These are phyloP conservation scores for Cornus florida DNA, from an alignment of 148 eudicot species.

Conservation along the genomic window DNA sequence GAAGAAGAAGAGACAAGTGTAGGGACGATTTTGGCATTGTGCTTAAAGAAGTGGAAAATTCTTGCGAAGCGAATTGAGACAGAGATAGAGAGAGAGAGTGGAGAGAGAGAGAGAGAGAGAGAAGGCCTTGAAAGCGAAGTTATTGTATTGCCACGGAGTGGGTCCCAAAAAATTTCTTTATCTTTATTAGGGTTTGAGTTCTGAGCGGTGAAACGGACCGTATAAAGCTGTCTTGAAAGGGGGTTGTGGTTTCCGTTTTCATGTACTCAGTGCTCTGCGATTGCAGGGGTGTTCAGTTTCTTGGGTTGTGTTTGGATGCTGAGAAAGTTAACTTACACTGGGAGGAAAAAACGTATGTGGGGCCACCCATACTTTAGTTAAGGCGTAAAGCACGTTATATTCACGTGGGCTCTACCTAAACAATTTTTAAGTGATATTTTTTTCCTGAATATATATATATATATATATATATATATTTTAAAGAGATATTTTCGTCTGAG, in stretches of 20 bases:
- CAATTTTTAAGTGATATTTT: neutral
- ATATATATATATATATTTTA: too few species aligned
- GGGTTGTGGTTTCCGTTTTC: neutral
- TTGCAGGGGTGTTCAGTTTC: neutral
- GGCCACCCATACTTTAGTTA: neutral
- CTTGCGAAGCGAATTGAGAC: neutral
- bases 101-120: neutral
- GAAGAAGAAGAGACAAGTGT: neutral
- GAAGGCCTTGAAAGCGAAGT: conserved; percentile 5
- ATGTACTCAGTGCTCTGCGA: neutral
- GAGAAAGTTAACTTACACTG: neutral
- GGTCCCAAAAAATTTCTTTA: neutral
- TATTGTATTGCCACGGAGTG: neutral
- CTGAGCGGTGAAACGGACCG: neutral
- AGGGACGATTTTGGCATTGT: conserved; percentile 3
- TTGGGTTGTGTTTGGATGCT: neutral
- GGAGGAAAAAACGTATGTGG: neutral
- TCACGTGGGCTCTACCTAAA: neutral
- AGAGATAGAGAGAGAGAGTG: neutral
- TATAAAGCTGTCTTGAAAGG: neutral
- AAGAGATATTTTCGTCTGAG: too few species aligned
- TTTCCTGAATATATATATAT: too few species aligned
- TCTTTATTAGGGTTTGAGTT: neutral
- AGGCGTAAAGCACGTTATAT: neutral
- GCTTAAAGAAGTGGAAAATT: conserved; percentile 3